phyloP scores from a whole-genome alignment of 116 monocot species.

The Iris pallida region DNA sequence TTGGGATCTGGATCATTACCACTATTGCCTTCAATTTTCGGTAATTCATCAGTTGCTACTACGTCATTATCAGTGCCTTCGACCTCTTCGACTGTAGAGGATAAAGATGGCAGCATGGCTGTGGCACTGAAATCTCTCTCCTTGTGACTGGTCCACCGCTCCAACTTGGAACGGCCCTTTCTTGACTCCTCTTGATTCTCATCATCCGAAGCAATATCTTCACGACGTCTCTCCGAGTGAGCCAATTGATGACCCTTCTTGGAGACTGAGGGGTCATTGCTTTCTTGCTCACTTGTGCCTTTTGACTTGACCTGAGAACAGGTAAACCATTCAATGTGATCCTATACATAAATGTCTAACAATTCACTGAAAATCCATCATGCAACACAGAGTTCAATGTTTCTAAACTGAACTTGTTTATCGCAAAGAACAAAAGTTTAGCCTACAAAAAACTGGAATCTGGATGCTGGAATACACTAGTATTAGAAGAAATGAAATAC shows the following conservation, averaged over 20 bases:
- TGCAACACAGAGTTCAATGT: no score
- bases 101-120: no score
- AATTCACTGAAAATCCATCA: no score
- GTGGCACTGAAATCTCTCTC: slow-evolving; percentile 56
- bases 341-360: no score
- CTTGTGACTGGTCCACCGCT: slow-evolving; percentile 91
- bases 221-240: slow-evolving; percentile 16
- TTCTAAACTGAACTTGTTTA: no score
- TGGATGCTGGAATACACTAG: no score
- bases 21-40: neutral
- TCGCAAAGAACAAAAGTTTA: no score
- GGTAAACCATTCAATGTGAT: neutral
- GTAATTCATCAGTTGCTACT: slow-evolving; percentile 4
- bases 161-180: slow-evolving; percentile 82
- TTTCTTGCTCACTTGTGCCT: slow-evolving; percentile 34
- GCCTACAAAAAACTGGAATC: no score
- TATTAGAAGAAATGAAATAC: no score
- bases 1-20: neutral
- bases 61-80: neutral
- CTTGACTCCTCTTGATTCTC: slow-evolving; percentile 52
- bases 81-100: no score
- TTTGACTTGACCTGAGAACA: slow-evolving; percentile 28
- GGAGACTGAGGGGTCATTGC: slow-evolving; percentile 11
- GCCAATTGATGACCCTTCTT: slow-evolving; percentile 16
- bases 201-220: slow-evolving; percentile 52